Conservation (phyloP, 805 yeast genomes). For the Teunomyces stri region DNA sequence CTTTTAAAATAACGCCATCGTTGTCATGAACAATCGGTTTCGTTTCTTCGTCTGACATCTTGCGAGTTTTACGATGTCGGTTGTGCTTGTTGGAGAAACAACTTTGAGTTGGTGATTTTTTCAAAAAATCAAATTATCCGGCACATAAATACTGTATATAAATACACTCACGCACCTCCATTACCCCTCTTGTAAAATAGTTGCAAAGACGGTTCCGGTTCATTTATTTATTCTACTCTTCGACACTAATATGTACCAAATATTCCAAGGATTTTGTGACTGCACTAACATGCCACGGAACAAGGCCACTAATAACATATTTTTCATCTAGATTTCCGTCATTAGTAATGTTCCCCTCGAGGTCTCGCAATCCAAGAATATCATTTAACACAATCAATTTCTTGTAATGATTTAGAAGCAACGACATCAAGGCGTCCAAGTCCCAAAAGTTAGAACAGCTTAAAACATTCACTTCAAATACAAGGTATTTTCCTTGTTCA, state of each 20-base stretch:
- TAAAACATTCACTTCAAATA: conserved; percentile 63
- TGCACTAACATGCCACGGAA: conserved; percentile 75
- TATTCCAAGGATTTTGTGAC: conserved; percentile 61
- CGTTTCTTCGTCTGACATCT: conserved; percentile 5
- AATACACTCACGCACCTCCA: background rate
- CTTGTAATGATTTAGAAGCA: conserved; percentile 59
- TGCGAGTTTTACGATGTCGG: background rate
- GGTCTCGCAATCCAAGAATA: conserved; percentile 30
- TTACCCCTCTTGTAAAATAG: background rate
- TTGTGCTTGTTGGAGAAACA: background rate
- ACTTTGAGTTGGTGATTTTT: background rate
- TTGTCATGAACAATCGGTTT: background rate
- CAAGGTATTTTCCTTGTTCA: conserved; percentile 18
- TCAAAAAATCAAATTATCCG: background rate
- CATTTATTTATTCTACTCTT: conserved; percentile 5
- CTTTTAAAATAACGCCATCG: background rate
- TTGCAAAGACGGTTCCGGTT: background rate
- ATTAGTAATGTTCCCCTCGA: conserved; percentile 14
- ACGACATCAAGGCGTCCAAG: conserved; percentile 51
- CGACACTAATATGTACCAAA: conserved; percentile 57
- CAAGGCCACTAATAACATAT: conserved; percentile 29
- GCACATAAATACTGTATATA: background rate
- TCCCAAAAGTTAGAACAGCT: conserved; percentile 73
- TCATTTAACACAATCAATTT: conserved; percentile 48
- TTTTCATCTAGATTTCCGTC: conserved; percentile 1